Percentiles rank a stretch among this genome's conserved stretches.
These are phyloP conservation scores for Flaveria robusta DNA, from an alignment of 129 eudicot genomes.

Conservation along the genomic window DNA sequence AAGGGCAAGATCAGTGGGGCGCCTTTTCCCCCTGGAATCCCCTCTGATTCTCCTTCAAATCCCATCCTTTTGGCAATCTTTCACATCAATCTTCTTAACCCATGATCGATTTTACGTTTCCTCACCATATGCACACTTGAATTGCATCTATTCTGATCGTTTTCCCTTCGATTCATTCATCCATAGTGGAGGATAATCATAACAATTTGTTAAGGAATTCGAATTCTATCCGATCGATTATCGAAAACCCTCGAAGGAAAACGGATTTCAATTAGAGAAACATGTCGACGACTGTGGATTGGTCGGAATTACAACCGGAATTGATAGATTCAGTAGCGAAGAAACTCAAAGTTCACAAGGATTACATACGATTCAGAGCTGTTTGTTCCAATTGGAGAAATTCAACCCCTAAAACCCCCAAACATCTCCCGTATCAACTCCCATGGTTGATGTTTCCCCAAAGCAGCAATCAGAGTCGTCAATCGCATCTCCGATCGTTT, in stretches of 20 bases:
- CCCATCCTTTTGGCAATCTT: background rate
- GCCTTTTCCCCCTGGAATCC: background rate
- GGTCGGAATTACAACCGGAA: constrained; percentile 75
- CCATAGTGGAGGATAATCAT: background rate
- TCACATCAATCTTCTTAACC: background rate
- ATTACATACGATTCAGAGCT: constrained; percentile 63
- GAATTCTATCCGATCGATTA: background rate
- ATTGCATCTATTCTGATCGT: background rate
- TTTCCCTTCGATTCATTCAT: background rate
- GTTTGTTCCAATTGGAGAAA: constrained; percentile 56
- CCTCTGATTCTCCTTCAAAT: background rate
- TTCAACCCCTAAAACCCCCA: constrained; percentile 46
- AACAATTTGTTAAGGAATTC: background rate
- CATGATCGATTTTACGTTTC: background rate
- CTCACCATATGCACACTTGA: background rate
- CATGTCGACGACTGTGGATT: constrained; percentile 44
- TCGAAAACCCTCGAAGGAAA: background rate
- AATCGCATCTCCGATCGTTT: constrained; percentile 45
- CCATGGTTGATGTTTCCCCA: constrained; percentile 74
- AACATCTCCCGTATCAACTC: constrained; percentile 56
- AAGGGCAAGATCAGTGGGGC: no score
- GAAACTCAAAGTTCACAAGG: constrained; percentile 41
- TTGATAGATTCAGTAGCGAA: constrained; percentile 46
- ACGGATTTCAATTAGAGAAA: background rate
- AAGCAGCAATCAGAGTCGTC: constrained; percentile 32